Conservation (phyloP, 352 stramenopile genomes). For the Phytophthora meadii region DNA sequence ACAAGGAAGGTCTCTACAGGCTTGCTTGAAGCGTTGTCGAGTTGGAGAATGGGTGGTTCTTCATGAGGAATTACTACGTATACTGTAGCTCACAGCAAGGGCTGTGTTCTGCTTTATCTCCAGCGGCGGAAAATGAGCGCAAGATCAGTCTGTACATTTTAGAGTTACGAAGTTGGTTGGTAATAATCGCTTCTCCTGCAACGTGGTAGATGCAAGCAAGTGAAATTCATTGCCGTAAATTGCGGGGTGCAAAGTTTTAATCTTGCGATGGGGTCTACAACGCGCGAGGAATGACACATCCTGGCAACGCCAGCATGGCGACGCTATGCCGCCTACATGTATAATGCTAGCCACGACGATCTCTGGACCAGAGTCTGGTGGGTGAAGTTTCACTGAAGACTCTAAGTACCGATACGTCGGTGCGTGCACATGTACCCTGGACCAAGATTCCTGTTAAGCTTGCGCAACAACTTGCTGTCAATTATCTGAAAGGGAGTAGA, state of each 20-base stretch:
- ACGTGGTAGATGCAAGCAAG: too few relatives aligned
- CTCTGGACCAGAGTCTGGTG: too few relatives aligned
- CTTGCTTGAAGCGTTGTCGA: slow-evolving; percentile 18
- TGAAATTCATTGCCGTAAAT: not conserved
- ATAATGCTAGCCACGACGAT: not conserved
- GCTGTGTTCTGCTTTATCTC: not conserved
- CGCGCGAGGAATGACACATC: slow-evolving; percentile 10
- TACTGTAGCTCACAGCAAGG: not conserved
- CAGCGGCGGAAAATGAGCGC: slow-evolving; percentile 2
- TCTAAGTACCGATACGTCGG: too few relatives aligned
- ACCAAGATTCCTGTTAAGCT: too few relatives aligned
- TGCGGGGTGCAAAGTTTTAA: slow-evolving; percentile 4
- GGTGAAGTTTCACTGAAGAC: not conserved
- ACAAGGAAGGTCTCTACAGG: not conserved
- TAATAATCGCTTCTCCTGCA: too few relatives aligned
- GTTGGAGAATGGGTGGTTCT: slow-evolving; percentile 1
- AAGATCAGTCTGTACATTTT: not conserved
- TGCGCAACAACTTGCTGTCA: too few relatives aligned
- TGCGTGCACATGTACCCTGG: too few relatives aligned
- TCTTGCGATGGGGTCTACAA: slow-evolving; percentile 15
- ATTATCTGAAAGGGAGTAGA: too few relatives aligned
- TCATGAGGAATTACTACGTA: not conserved
- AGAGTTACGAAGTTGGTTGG: too few relatives aligned
- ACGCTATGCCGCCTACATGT: too few relatives aligned
- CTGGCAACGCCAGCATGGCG: not conserved